These are phyloP conservation scores for Schizosaccharomyces lindneri DNA, from an alignment of 805 yeast species.

Conservation along the genomic window DNA sequence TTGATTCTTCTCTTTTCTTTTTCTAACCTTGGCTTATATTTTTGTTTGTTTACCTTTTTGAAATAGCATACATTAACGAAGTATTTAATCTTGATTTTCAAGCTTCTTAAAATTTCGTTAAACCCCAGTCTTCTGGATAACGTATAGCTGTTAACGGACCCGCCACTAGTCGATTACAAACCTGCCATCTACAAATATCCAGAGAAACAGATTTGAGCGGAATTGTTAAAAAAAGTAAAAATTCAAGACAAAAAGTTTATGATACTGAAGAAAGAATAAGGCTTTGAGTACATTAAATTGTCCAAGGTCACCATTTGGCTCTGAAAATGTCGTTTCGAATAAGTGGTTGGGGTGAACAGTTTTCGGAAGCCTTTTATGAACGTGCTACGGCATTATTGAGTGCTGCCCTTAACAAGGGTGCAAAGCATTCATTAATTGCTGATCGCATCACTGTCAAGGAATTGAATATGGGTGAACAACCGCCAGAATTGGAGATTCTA, in stretches of 20 bases:
- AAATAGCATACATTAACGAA: neutral
- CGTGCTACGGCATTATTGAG: constrained; percentile 44
- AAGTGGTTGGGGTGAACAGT: constrained; percentile 29
- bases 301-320: too few relatives aligned
- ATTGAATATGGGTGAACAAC: constrained; percentile 37
- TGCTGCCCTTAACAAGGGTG: constrained; percentile 50
- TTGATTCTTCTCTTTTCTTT: too few relatives aligned
- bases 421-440: constrained; percentile 40
- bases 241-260: too few relatives aligned
- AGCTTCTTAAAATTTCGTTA: neutral
- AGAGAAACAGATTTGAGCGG: too few relatives aligned
- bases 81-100: neutral
- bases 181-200: too few relatives aligned
- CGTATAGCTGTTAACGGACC: neutral
- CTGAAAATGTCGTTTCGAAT: neutral
- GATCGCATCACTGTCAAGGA: constrained; percentile 44
- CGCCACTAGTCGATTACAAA: neutral
- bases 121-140: neutral
- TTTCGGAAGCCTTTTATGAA: constrained; percentile 35
- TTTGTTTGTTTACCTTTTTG: too few relatives aligned
- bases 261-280: too few relatives aligned
- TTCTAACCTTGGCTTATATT: too few relatives aligned
- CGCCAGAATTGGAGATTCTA: constrained; percentile 53
- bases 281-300: too few relatives aligned
- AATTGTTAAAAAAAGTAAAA: too few relatives aligned